Base-by-base conservation (phyloP, 768 basidiomycete genomes). In the Kwoniella sp. region DNA sequence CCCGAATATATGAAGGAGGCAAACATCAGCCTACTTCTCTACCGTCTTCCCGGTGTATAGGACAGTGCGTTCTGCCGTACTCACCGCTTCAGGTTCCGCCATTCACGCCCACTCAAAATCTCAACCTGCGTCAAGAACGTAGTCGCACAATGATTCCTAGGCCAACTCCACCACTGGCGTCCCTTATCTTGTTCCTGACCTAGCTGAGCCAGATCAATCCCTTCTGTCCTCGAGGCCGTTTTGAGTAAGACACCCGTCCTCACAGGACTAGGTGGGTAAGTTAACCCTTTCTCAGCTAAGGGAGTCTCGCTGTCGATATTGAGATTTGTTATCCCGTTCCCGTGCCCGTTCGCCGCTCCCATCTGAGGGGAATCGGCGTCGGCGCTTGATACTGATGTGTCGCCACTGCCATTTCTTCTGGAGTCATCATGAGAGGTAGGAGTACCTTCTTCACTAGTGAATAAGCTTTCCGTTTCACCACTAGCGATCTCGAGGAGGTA, bases 91-190 rank as follows among this genome's bases (percentile, higher is more conserved):
- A 97, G 77, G 50, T 89, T 86, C 79, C 89, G 91, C 90, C 88
- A 91, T 80, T 95, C 92, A 61, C 94, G 83, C 1, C 88, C 88
- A 26, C 86, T 88, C 3, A 97, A 82, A 22, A 88, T 87, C 77
- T 95, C 83, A 40, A 96, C 79, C 78, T 96, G 94, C 0, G 94
- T 96, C 72, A 98, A 83, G 81, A 91, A 91, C 1, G 91, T 90
- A 9, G 91, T 84, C 3, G 86, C 84, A 74, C 88, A 92, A 30
- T 74, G 63, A 29, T 55, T 58, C 22, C 26, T 55, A 4, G 69
- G 69, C 72, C 68, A 63, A 17, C 7, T 48, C 64, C 69, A 73
- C 65, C 66, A 65, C 7, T 13, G 36, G 1, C 63, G 8, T 10
- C 40, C 17, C 40, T 19, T 19, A 19, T 15, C 29, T 30, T 56